phyloP scores from a whole-genome alignment of 73 alveolate species.

The Paramecium pentaurelia region DNA sequence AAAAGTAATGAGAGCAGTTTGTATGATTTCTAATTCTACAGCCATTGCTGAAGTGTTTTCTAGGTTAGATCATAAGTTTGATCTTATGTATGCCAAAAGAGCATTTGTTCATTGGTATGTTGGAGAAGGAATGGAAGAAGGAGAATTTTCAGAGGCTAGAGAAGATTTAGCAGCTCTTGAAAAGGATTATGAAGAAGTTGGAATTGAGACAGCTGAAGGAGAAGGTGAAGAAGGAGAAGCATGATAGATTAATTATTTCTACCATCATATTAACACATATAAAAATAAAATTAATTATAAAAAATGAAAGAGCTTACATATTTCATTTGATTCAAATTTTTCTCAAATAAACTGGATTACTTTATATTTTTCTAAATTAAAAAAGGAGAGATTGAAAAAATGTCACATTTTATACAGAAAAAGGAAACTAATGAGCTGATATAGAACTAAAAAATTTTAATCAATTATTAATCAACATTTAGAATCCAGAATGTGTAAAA shows the following conservation, averaged over 20 bases:
- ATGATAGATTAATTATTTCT: background rate
- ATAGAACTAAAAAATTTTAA: no score
- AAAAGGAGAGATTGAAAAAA: no score
- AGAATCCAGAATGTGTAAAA: no score
- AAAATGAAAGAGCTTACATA: background rate
- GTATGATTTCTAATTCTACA: constrained; percentile 95
- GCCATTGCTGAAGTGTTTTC: constrained; percentile 95
- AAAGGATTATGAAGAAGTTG: constrained; percentile 76
- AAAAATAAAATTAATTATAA: no score
- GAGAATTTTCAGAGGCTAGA: constrained; percentile 93
- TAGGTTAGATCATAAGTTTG: constrained; percentile 79
- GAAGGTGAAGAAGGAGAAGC: constrained; percentile 70
- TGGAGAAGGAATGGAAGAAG: constrained; percentile 99
- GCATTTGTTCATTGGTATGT: constrained; percentile 98
- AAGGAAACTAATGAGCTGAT: no score
- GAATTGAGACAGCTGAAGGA: constrained; percentile 89
- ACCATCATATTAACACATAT: background rate
- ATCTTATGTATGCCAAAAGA: constrained; percentile 90
- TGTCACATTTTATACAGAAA: no score
- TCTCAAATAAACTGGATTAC: no score
- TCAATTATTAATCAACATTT: no score
- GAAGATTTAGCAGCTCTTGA: constrained; percentile 83
- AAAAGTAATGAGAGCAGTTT: constrained; percentile 76
- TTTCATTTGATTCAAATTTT: no score
- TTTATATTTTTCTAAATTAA: no score